These are phyloP conservation scores for Suillus tomentosus DNA, from an alignment of 768 basidiomycete species.

Conservation along the genomic window DNA sequence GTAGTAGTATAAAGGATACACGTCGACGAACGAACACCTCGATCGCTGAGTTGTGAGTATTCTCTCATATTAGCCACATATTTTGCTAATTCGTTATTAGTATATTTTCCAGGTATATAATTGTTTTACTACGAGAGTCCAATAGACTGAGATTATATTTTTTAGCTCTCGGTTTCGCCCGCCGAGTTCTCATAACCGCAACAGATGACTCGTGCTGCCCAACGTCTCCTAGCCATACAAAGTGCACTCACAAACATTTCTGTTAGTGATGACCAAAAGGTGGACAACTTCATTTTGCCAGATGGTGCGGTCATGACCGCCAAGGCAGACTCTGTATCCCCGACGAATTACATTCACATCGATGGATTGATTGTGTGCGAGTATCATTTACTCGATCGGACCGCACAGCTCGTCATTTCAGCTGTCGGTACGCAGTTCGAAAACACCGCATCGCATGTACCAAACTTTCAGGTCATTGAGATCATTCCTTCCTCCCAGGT, in stretches of 20 bases:
- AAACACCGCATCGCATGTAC: conserved; percentile 22
- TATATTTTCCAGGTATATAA: too few relatives aligned
- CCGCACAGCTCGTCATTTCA: conserved; percentile 18
- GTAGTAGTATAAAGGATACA: too few relatives aligned
- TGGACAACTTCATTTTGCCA: conserved; percentile 17
- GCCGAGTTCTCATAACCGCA: too few relatives aligned
- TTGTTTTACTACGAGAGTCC: too few relatives aligned
- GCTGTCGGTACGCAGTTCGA: conserved; percentile 24
- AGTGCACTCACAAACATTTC: conserved; percentile 4
- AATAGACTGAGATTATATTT: too few relatives aligned
- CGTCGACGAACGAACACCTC: too few relatives aligned
- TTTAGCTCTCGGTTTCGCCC: too few relatives aligned
- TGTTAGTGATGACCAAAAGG: background rate
- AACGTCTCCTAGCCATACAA: conserved; percentile 20
- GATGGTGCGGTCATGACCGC: conserved; percentile 14
- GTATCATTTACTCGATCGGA: conserved; percentile 17
- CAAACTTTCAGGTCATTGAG: conserved; percentile 22
- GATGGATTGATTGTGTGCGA: conserved; percentile 17
- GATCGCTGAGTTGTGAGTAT: too few relatives aligned
- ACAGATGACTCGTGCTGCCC: conserved; percentile 12
- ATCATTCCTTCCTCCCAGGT: conserved; percentile 9
- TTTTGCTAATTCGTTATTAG: too few relatives aligned
- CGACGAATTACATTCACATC: conserved; percentile 10
- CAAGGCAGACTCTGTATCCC: background rate
- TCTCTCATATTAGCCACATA: too few relatives aligned